phyloP scores from a whole-genome alignment of 805 yeast genomes.

The Isabelozyma gotoi region DNA sequence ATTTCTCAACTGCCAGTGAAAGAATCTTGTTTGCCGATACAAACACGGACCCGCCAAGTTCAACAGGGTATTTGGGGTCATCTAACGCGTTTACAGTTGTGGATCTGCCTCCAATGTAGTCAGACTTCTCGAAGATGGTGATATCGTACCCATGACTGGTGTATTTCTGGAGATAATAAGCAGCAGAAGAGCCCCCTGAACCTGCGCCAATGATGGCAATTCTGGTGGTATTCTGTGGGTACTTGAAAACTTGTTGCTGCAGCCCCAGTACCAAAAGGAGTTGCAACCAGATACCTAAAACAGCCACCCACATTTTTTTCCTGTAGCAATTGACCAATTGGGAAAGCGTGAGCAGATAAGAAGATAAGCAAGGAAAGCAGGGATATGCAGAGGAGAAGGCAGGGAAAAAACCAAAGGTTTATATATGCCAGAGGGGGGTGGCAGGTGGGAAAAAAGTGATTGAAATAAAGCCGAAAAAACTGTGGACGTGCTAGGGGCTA shows the following conservation, averaged over 20 bases:
- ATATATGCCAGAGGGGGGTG: neutral
- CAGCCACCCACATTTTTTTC: neutral
- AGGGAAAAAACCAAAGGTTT: neutral
- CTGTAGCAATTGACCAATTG: neutral
- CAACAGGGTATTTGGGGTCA: conserved; percentile 21
- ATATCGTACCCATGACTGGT: conserved; percentile 32
- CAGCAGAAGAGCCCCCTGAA: conserved; percentile 50
- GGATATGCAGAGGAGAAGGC: too few relatives aligned
- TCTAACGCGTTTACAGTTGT: conserved; percentile 25
- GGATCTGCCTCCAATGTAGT: conserved; percentile 47
- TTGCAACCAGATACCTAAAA: neutral
- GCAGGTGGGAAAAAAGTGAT: too few relatives aligned
- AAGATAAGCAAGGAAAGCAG: too few relatives aligned
- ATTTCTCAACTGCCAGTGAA: conserved; percentile 32
- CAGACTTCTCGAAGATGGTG: conserved; percentile 40
- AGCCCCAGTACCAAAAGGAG: neutral
- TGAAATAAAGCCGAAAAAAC: too few relatives aligned
- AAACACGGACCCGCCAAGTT: conserved; percentile 49
- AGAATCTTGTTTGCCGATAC: conserved; percentile 40
- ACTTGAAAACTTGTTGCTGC: neutral
- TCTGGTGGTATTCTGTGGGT: neutral
- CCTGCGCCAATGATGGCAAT: conserved; percentile 53
- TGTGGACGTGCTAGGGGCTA: neutral
- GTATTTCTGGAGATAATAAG: conserved; percentile 43
- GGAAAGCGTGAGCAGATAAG: too few relatives aligned